Conservation (phyloP, 1,284 basidiomycete species). For the Megacollybia platyphylla region DNA sequence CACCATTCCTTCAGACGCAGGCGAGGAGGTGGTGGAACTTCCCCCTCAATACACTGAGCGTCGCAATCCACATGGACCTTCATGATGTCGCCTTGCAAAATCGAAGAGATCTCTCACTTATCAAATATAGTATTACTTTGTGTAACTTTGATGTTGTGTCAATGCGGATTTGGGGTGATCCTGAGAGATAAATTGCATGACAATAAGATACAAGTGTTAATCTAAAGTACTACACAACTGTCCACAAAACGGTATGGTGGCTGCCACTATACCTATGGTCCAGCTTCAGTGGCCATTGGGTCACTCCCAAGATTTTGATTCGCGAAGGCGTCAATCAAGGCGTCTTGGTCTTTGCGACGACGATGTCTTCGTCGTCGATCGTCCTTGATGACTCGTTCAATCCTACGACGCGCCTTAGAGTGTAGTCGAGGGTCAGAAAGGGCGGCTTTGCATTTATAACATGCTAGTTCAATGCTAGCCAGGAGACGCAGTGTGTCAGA, state of each 20-base stretch:
- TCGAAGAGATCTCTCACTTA: no score
- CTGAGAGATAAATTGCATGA: background rate
- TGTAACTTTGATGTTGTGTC: no score
- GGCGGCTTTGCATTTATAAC: constrained; percentile 58
- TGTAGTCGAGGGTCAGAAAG: constrained; percentile 51
- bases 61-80: constrained; percentile 15
- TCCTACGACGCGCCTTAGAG: constrained; percentile 48
- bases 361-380: constrained; percentile 67
- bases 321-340: constrained; percentile 66
- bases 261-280: constrained; percentile 1
- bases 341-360: constrained; percentile 67
- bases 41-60: constrained; percentile 62
- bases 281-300: constrained; percentile 7
- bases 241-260: background rate
- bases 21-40: constrained; percentile 53
- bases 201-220: background rate
- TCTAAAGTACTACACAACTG: background rate
- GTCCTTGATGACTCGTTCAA: constrained; percentile 68
- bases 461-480: constrained; percentile 70
- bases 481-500: constrained; percentile 67
- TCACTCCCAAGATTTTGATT: constrained; percentile 38
- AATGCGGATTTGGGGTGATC: no score
- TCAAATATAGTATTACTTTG: no score
- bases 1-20: constrained; percentile 25
- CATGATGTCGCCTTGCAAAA: background rate